Evolutionary conservation across 2,329 filamentous ascomycete genomes (phyloP).

Genomic region (Colletotrichum neosansevieriae): DNA sequence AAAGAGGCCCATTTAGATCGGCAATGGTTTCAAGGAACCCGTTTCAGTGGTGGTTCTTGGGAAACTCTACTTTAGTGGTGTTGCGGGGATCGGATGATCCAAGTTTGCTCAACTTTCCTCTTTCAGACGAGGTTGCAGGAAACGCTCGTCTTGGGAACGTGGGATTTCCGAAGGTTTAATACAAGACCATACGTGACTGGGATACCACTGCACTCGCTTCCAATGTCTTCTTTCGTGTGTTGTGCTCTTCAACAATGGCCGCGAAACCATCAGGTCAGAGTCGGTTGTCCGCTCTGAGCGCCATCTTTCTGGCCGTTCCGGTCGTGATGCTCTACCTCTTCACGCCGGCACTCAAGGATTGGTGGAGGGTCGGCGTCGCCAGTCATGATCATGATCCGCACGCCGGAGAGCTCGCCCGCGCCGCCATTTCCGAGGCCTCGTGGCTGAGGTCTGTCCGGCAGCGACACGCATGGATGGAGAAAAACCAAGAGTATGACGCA

Average conservation of each 20-base stretch:
- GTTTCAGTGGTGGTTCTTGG: neutral
- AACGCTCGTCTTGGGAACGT: neutral
- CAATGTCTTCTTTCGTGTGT: too few species aligned
- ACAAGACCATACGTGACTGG: too few species aligned
- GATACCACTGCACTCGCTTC: too few species aligned
- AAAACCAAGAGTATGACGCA: conserved; percentile 10
- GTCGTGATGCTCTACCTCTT: neutral
- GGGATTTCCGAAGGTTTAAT: neutral
- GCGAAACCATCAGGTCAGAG: neutral
- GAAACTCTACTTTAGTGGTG: neutral
- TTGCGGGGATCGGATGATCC: neutral
- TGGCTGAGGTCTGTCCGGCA: conserved; percentile 14
- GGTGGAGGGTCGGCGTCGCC: neutral
- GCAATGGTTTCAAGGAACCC: neutral
- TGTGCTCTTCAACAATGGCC: neutral
- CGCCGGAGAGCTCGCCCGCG: neutral
- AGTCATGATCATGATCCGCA: neutral
- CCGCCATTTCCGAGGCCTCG: conserved; percentile 16
- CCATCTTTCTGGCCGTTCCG: neutral
- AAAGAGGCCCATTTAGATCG: neutral
- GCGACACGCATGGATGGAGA: conserved; percentile 11
- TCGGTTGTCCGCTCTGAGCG: neutral
- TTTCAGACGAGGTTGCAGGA: neutral
- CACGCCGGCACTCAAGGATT: neutral
- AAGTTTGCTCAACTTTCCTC: neutral